Evolutionary conservation across 2,329 filamentous ascomycete genomes (phyloP), one percentile per base, ranked within the genome.

Genomic region (Cercospora sp.): DNA sequence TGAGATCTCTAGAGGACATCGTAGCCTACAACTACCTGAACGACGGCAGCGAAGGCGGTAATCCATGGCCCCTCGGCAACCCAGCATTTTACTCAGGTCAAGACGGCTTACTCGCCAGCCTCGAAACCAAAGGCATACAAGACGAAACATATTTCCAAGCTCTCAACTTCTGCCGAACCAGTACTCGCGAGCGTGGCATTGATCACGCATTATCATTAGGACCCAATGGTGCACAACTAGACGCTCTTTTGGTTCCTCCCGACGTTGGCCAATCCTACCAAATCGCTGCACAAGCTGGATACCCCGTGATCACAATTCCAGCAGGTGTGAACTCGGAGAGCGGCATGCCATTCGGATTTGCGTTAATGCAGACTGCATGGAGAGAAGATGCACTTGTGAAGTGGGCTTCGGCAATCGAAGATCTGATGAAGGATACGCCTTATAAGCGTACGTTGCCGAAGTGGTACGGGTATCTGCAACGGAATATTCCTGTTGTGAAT

Each of bases 231-330:
- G 76, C 77, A 2, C 71, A 79, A 21, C 80, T 93, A 1, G 84
- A 88, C 66, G 90, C 86, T 1, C 81, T 93, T 2, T 82, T 94
- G 1, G 88, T 91, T 0, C 90, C 90, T 5, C 83, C 89, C 0
- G 87, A 90, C 74, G 88, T 90, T 3, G 90, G 85, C 0, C 89
- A 91, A 77, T 86, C 86, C 3, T 88, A 88, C 70, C 88, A 91
- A 78, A 86, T 91, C 68, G 88, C 90, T 0, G 91, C 91, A 0
- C 90, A 93, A 79, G 91, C 91, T 7, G 90, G 90, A 0, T 93
- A 93, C 75, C 91, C 90, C 0, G 84, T 91, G 75, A 83, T 93
- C 61, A 91, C 90, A 0, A 76, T 93, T 1, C 91, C 91, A 0
- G 88, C 85, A 0, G 88, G 88, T 1, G 80, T 87, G 5, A 82